Evolutionary conservation across 139 green algal species (phyloP).

Genomic region (Pseudopediastrum boryanum): DNA sequence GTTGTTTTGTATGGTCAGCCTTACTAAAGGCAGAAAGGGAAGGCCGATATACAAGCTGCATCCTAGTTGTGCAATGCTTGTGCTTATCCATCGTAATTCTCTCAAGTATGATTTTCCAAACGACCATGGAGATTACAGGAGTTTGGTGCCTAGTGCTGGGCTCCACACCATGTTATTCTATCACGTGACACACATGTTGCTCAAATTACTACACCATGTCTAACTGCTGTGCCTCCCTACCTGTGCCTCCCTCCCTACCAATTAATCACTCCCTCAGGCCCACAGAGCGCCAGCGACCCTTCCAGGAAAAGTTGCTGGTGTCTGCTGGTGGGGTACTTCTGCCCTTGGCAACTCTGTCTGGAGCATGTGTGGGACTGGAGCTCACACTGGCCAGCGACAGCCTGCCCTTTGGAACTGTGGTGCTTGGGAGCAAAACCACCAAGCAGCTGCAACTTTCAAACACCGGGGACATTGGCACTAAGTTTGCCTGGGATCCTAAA

Average conservation of each 20-base stretch:
- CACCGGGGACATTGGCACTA: constrained; percentile 74
- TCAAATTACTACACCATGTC: background rate
- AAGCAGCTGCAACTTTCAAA: constrained; percentile 80
- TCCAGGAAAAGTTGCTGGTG: constrained; percentile 63
- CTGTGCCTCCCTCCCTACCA: background rate
- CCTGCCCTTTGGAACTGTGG: constrained; percentile 77
- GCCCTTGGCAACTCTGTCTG: constrained; percentile 61
- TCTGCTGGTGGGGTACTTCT: constrained; percentile 54
- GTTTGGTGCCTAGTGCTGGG: background rate
- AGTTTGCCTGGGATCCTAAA: constrained; percentile 66
- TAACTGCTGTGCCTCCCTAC: background rate
- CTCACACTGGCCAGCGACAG: constrained; percentile 69
- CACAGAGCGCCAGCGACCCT: constrained; percentile 52
- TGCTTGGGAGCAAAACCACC: constrained; percentile 59
- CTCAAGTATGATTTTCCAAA: too few relatives aligned
- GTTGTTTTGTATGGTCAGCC: too few relatives aligned
- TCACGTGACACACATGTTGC: background rate
- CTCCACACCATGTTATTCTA: background rate
- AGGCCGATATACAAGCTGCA: too few relatives aligned
- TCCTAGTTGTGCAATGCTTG: too few relatives aligned
- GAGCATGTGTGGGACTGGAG: constrained; percentile 74
- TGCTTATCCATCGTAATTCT: too few relatives aligned
- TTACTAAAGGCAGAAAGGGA: too few relatives aligned
- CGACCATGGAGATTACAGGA: background rate
- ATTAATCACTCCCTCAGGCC: constrained; percentile 26